Percentiles rank a stretch among this genome's conserved stretches.
phyloP scores from a whole-genome alignment of 2,329 filamentous ascomycete species.

The Trichoderma gracile region DNA sequence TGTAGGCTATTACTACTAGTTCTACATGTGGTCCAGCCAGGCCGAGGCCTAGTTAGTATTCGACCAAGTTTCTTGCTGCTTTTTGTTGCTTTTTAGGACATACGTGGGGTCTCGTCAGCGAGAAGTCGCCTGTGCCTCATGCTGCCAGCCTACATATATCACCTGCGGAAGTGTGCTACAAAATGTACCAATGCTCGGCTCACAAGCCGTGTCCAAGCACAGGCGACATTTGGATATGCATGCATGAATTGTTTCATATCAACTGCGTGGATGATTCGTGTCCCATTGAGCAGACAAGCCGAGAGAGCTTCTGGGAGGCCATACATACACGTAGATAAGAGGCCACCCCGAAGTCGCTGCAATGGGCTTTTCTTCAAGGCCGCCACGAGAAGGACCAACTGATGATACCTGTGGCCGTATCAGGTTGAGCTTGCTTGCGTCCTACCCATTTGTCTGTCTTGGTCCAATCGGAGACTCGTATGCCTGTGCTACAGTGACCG shows the following conservation, averaged over 20 bases:
- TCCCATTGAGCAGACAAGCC: slow-evolving; percentile 2
- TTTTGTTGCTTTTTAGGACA: neutral
- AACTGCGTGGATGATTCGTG: neutral
- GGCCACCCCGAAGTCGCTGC: neutral
- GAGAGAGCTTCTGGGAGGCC: neutral
- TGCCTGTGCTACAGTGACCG: slow-evolving; percentile 1
- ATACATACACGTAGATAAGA: neutral
- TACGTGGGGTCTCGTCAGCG: neutral
- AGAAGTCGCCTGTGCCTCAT: slow-evolving; percentile 11
- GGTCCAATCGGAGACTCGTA: neutral
- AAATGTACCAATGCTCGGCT: neutral
- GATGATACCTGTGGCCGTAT: neutral
- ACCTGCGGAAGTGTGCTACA: neutral
- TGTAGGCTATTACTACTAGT: neutral
- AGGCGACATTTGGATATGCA: neutral
- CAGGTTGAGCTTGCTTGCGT: neutral
- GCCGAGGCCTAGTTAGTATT: neutral
- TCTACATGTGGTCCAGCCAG: neutral
- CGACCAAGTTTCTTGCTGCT: neutral
- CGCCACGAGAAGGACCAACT: neutral
- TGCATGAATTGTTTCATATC: slow-evolving; percentile 15
- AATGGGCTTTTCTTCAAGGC: neutral
- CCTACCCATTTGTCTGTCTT: neutral
- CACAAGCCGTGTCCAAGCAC: neutral
- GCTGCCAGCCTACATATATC: no score